Base-by-base conservation (phyloP, 768 basidiomycete species). In the Goffeauzyma gilvescens region DNA sequence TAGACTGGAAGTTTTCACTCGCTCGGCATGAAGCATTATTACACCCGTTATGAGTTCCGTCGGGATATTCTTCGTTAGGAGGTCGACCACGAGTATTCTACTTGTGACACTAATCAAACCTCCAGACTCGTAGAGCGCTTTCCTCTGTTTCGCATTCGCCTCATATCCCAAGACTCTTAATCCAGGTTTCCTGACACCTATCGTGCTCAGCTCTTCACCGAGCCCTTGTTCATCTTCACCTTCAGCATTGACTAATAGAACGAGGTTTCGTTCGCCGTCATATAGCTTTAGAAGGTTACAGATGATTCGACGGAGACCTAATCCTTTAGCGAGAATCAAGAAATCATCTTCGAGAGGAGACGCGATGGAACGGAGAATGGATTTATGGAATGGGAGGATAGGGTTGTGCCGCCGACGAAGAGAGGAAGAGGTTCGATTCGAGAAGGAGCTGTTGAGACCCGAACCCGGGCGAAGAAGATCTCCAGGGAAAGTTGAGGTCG, bases 201-300 rank as follows among this genome's bases (percentile, higher is more conserved):
- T 79, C 9, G 86, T 75, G 1, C 85, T 79, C 24, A 98, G 70
- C 58, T 93, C 85, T 51, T 93, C 87, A 1, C 83, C 84, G 25
- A 96, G 82, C 5, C 79, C 85, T 1, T 76, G 70, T 58, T 90
- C 89, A 59, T 95, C 93, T 50, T 87, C 83, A 7, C 75, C 72
- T 0, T 76, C 55, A 2, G 64, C 60, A 35, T 62, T 62, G 36
- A 95, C 76, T 17, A 98, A 68, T 7, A 96, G 65, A 32, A 96
- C 72, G 13, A 93, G 72, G 55, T 74, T 87, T 46, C 76, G 73
- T 25, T 82, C 76, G 17, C 79, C 74, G 67, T 87, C 82, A 58
- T 90, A 96, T 30, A 90, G 82, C 66, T 89, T 81, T 67, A 96
- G 71, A 30, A 96, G 71, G 0, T 78, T 81, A 65, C 83, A 86